phyloP scores from a whole-genome alignment of 345 rosid species.

The Bruguiera gymnorhiza region DNA sequence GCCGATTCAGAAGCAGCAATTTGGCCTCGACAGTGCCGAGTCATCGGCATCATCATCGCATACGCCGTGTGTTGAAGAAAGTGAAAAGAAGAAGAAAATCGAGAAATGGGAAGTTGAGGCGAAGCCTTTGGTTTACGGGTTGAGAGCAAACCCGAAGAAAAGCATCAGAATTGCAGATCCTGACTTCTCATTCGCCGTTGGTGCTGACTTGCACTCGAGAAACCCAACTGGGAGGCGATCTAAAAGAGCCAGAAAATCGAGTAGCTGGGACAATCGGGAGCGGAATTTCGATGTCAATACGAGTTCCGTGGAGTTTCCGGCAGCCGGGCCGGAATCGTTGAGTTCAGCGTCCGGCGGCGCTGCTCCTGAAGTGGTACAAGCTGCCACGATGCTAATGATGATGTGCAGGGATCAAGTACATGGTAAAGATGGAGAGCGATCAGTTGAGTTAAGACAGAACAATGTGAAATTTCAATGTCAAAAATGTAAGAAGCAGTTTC shows the following conservation, averaged over 20 bases:
- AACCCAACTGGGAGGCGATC: conserved; percentile 33
- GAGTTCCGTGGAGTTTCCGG: conserved; percentile 3
- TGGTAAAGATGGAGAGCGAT: neutral
- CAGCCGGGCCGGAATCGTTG: conserved; percentile 23
- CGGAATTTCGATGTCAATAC: conserved; percentile 8
- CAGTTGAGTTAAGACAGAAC: conserved; percentile 5
- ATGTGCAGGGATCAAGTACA: conserved; percentile 23
- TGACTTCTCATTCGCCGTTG: conserved; percentile 28
- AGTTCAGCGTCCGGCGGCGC: conserved; percentile 33
- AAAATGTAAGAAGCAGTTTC: conserved; percentile 27
- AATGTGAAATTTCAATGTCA: conserved; percentile 27
- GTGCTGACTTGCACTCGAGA: conserved; percentile 25
- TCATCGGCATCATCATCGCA: conserved; percentile 18
- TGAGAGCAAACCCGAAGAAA: conserved; percentile 37
- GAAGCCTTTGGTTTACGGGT: conserved; percentile 21
- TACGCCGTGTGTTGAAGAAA: conserved; percentile 11
- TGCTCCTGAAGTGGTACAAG: conserved; percentile 28
- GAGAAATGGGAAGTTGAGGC: conserved; percentile 14
- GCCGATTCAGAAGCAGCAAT: conserved; percentile 6
- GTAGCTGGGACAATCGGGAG: conserved; percentile 5
- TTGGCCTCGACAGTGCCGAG: conserved; percentile 7
- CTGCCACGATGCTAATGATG: conserved; percentile 36
- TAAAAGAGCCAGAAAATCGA: conserved; percentile 24
- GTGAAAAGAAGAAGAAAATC: conserved; percentile 12
- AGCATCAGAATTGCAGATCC: conserved; percentile 36